Evolutionary conservation across 495 filamentous ascomycete species (phyloP).

Genomic region (Hypoxylon subgilvum): DNA sequence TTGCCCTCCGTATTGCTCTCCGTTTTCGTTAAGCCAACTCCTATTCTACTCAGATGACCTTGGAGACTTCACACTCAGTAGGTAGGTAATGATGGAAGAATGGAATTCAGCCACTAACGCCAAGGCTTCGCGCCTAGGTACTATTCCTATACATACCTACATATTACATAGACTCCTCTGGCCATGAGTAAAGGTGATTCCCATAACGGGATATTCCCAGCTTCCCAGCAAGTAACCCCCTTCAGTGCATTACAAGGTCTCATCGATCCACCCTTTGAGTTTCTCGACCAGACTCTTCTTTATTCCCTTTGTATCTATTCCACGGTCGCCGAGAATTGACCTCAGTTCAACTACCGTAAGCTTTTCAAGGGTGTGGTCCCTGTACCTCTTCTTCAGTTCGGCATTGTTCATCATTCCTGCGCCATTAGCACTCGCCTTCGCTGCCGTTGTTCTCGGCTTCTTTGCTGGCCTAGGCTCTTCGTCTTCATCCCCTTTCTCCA

Average conservation of each 20-base stretch:
- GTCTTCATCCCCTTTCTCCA: constrained; percentile 42
- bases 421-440: constrained; percentile 25
- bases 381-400: constrained; percentile 63
- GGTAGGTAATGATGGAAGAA: no score
- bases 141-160: no score
- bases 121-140: no score
- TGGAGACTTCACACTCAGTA: no score
- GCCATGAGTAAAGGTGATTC: no score
- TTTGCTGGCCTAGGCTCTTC: constrained; percentile 49
- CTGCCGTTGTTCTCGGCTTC: constrained; percentile 42
- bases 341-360: constrained; percentile 75
- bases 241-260: constrained; percentile 50
- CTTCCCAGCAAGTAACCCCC: not conserved
- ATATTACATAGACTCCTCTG: no score
- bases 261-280: constrained; percentile 78
- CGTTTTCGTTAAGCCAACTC: no score
- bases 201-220: no score
- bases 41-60: no score
- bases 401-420: constrained; percentile 58
- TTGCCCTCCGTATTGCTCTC: no score
- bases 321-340: constrained; percentile 67
- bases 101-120: no score
- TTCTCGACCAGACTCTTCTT: constrained; percentile 81
- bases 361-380: constrained; percentile 68
- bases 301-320: constrained; percentile 67